A percentile compares a stretch with the other conserved stretches of the same genome.
These are phyloP conservation scores for Parasitella parasitica DNA, from an alignment of 371 early-diverging fungal genomes.

Conservation along the genomic window DNA sequence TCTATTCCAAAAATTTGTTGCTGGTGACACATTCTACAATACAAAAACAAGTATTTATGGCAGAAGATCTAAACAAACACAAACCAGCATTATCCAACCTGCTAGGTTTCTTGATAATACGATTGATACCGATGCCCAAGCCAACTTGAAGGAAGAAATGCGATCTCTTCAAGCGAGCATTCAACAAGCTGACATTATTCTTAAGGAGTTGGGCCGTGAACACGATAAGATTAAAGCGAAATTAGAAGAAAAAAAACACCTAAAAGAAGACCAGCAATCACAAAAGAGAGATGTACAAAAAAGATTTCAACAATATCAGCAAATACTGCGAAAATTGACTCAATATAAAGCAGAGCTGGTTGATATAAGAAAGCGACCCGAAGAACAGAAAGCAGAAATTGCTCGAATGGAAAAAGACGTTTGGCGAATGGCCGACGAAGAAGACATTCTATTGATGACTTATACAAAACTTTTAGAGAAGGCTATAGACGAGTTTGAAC, in stretches of 20 bases:
- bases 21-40: conserved; percentile 49
- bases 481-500: background rate
- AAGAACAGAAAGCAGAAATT: background rate
- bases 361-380: conserved; percentile 3
- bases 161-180: background rate
- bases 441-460: background rate
- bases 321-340: background rate
- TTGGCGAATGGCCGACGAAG: background rate
- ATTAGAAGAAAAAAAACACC: conserved; percentile 22
- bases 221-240: conserved; percentile 23
- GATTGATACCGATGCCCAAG: conserved; percentile 31
- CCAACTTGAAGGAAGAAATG: conserved; percentile 9
- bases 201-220: conserved; percentile 29
- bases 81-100: conserved; percentile 27
- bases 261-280: conserved; percentile 37
- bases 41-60: conserved; percentile 57
- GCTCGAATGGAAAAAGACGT: background rate
- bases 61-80: conserved; percentile 34
- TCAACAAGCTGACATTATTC: conserved; percentile 35
- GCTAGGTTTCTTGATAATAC: conserved; percentile 48
- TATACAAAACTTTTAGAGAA: background rate
- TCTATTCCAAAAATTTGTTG: conserved; percentile 45
- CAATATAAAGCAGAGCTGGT: background rate
- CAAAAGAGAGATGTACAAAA: conserved; percentile 24
- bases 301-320: conserved; percentile 7